These are phyloP conservation scores for Ceratopteris richardii DNA, from an alignment of 75 land plant species.

Conservation along the genomic window DNA sequence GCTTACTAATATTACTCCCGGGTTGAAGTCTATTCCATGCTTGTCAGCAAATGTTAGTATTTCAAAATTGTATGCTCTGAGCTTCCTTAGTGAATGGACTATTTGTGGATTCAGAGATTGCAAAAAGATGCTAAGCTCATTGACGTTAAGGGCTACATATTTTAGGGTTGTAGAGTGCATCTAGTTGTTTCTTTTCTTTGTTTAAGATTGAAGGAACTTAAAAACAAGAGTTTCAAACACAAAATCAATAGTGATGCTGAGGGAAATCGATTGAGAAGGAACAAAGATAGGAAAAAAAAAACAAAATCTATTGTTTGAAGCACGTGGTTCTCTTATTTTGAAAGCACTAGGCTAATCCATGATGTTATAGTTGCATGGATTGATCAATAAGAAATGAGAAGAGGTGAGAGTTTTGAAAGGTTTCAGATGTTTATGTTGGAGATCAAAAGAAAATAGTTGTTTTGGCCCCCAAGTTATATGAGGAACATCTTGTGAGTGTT, in stretches of 20 bases:
- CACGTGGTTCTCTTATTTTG: slow-evolving; percentile 8
- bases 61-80: slow-evolving; percentile 59
- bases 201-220: slow-evolving; percentile 41
- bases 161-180: slow-evolving; percentile 60
- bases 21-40: slow-evolving; percentile 40
- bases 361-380: slow-evolving; percentile 90
- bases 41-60: slow-evolving; percentile 37
- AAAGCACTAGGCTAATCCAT: slow-evolving; percentile 69
- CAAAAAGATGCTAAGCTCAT: slow-evolving; percentile 22
- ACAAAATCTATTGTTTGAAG: too few species aligned
- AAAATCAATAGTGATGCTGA: slow-evolving; percentile 8
- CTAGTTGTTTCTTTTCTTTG: slow-evolving; percentile 63
- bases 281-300: not conserved
- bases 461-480: slow-evolving; percentile 74
- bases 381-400: slow-evolving; percentile 80
- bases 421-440: slow-evolving; percentile 65
- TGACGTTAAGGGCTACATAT: slow-evolving; percentile 34
- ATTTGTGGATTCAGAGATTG: slow-evolving; percentile 85
- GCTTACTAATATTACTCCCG: slow-evolving; percentile 63
- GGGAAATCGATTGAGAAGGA: not conserved
- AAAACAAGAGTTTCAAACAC: slow-evolving; percentile 1
- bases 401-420: slow-evolving; percentile 55
- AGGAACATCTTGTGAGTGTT: slow-evolving; percentile 85
- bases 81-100: slow-evolving; percentile 93
- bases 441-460: slow-evolving; percentile 60